phyloP scores from a whole-genome alignment of 192 early-diverging fungal genomes.

The Kappamyces sp. region DNA sequence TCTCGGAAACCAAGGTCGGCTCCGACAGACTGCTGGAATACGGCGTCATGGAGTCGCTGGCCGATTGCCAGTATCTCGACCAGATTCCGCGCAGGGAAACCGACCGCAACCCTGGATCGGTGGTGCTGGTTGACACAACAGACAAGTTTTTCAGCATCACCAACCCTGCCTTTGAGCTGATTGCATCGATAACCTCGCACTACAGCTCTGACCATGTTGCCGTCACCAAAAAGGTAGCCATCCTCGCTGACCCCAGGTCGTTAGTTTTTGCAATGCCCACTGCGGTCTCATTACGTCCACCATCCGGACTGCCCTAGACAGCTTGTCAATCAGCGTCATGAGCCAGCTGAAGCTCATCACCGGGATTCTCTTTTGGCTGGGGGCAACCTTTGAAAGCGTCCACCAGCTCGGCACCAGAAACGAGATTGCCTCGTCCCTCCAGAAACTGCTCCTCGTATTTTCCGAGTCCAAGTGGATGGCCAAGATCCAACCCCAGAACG shows the following conservation, averaged over 20 bases:
- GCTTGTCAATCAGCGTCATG: slow-evolving; percentile 36
- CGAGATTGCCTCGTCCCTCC: not conserved
- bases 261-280: slow-evolving; percentile 30
- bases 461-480: slow-evolving; percentile 5
- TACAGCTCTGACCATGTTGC: slow-evolving; percentile 31
- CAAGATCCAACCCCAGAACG: slow-evolving; percentile 6
- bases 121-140: not conserved
- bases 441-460: slow-evolving; percentile 3
- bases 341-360: slow-evolving; percentile 48
- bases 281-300: slow-evolving; percentile 52
- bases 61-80: slow-evolving; percentile 67
- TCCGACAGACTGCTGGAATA: slow-evolving; percentile 71
- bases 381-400: not conserved
- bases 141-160: slow-evolving; percentile 63
- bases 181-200: slow-evolving; percentile 43
- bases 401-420: not conserved
- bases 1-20: slow-evolving; percentile 67
- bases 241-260: slow-evolving; percentile 33
- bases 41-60: slow-evolving; percentile 71
- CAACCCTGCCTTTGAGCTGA: slow-evolving; percentile 54
- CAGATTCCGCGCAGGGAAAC: slow-evolving; percentile 35
- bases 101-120: not conserved
- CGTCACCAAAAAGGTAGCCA: slow-evolving; percentile 26
- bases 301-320: slow-evolving; percentile 39
- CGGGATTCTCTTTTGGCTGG: slow-evolving; percentile 20